Evolutionary conservation across 805 yeast genomes (phyloP), one percentile per base, ranked within the genome.

Genomic region (Starmerella ratchasimensis): DNA sequence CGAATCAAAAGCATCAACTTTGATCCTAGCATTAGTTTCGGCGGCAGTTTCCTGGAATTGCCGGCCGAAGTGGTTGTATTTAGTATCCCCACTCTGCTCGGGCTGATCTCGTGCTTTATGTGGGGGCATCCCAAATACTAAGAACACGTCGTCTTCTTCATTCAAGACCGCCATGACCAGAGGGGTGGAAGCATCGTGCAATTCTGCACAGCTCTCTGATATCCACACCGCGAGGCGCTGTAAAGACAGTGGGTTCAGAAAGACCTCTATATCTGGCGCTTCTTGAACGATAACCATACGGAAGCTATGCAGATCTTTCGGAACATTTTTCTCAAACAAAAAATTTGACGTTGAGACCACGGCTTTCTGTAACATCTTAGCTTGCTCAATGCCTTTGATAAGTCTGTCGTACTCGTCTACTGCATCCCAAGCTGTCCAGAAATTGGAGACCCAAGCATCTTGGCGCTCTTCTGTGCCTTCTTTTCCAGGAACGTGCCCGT

Each of bases 1-100:
- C 46, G 93, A 80, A 55, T 90, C 97, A 59, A 90, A 90, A 52
- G 94, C 83, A 56, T 90, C 97, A 44, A 90, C 80, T 51, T 88
- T 69, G 15, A 84, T 84, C 49, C 80, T 75, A 3, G 96, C 95
- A 29, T 84, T 88, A 5, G 94, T 80, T 16, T 72, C 71, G 31
- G 67, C 68, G 1, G 96, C 90, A 20, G 86, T 81, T 46, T 77
- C 79, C 56, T 83, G 95, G 57, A 90, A 90, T 25, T 94, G 94
- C 41, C 78, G 72, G 32, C 94, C 86, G 54, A 90, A 90, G 6
- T 82, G 76, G 54, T 90, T 88, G 11, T 43, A 42, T 9, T 40
- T 50, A n/a, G 53, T 42, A 5, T 14, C 28, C 13, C 17, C 41
- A n/a, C 51, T 43, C 5, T 20, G 33, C 14, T 34, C 36, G 5